Percentiles rank a stretch among this genome's conserved stretches.
Conservation (phyloP, 2,329 filamentous ascomycete species). For the Phialophora macrospora region DNA sequence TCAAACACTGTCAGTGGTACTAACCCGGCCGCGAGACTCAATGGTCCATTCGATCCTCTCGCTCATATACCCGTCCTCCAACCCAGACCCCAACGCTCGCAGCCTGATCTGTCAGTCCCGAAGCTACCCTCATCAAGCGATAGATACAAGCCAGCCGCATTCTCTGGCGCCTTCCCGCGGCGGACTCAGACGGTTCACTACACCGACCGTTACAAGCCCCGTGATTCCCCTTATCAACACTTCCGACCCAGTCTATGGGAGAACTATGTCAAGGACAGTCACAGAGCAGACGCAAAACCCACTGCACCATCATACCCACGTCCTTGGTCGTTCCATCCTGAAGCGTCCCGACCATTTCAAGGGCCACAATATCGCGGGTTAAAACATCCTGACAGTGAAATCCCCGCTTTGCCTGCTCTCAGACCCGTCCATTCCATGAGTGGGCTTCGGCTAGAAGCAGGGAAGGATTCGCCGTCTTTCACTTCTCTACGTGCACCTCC, state of each 20-base stretch:
- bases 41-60: constrained; percentile 40
- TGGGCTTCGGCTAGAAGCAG: not conserved
- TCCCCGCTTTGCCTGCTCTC: not conserved
- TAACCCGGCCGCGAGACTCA: constrained; percentile 39
- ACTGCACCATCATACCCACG: not conserved
- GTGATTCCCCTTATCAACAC: constrained; percentile 2
- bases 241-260: constrained; percentile 13
- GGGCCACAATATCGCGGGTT: not conserved
- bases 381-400: not conserved
- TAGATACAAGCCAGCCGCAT: constrained; percentile 2
- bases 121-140: constrained; percentile 8
- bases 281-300: not conserved
- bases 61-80: constrained; percentile 22
- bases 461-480: not conserved
- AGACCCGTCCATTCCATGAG: constrained; percentile 2
- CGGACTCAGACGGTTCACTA: constrained; percentile 29
- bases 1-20: constrained; percentile 40
- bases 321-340: not conserved
- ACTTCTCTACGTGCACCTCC: not conserved
- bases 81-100: constrained; percentile 22
- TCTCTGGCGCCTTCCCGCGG: constrained; percentile 17
- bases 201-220: constrained; percentile 29
- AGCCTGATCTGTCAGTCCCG: constrained; percentile 24
- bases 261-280: not conserved
- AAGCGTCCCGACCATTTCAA: not conserved